A percentile compares a stretch with the other conserved stretches of the same genome.
phyloP scores from a whole-genome alignment of 345 rosid genomes.

The Eucalyptus pauciflora region DNA sequence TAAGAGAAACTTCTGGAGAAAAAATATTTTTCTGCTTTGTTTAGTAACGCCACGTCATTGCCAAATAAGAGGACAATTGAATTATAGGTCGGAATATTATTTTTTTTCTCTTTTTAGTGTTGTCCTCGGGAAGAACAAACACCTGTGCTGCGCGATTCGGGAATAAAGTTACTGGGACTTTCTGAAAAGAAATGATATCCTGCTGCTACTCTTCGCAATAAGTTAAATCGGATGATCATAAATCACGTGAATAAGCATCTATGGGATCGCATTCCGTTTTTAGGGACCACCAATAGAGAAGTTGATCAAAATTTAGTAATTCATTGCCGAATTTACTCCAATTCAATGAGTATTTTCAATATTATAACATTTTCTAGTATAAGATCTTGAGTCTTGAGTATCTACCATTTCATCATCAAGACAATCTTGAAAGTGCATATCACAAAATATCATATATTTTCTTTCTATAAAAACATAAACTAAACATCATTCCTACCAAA shows the following conservation, averaged over 20 bases:
- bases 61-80: neutral
- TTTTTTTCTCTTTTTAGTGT: neutral
- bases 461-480: neutral
- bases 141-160: neutral
- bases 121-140: neutral
- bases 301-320: accelerated
- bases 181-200: neutral
- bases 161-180: neutral
- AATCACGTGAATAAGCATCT: neutral
- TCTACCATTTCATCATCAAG: accelerated
- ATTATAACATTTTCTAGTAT: accelerated
- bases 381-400: accelerated
- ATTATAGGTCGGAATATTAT: neutral
- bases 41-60: neutral
- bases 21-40: neutral
- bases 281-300: neutral
- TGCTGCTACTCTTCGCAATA: neutral
- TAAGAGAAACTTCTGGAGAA: neutral
- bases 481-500: neutral
- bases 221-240: neutral
- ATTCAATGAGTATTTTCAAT: neutral
- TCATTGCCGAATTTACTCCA: accelerated
- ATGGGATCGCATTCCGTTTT: neutral
- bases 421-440: neutral
- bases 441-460: accelerated